A percentile compares a stretch with the other conserved stretches of the same genome.
These are phyloP conservation scores for Nakazawaea ernobii DNA, from an alignment of 805 yeast genomes.

Conservation along the genomic window DNA sequence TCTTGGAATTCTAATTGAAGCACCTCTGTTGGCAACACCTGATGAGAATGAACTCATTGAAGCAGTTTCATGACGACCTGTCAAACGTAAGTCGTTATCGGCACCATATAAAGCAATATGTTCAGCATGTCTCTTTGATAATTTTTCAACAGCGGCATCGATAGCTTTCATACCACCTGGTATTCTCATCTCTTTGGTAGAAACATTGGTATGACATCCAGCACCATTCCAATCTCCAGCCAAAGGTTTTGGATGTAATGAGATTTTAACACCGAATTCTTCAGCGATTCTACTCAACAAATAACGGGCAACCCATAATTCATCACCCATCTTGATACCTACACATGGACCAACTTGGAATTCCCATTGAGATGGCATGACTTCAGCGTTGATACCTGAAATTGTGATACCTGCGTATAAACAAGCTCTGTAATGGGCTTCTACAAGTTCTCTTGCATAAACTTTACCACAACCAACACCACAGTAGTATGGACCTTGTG, in stretches of 20 bases:
- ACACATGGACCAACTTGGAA: slow-evolving; percentile 98
- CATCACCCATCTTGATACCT: slow-evolving; percentile 96
- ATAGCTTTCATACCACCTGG: slow-evolving; percentile 96
- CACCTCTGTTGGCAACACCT: slow-evolving; percentile 99
- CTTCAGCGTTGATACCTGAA: slow-evolving; percentile 98
- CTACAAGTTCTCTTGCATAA: slow-evolving; percentile 95
- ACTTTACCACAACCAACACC: slow-evolving; percentile 99
- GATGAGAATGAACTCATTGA: slow-evolving; percentile 84
- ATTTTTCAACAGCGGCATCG: slow-evolving; percentile 87
- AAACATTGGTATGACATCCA: slow-evolving; percentile 99
- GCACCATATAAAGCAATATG: slow-evolving; percentile 93
- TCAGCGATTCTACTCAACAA: slow-evolving; percentile 92
- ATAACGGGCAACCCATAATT: slow-evolving; percentile 94
- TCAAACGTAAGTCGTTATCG: slow-evolving; percentile 91
- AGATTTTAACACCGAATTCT: slow-evolving; percentile 97
- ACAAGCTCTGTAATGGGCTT: slow-evolving; percentile 99
- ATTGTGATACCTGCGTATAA: slow-evolving; percentile 84
- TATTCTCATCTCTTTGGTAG: slow-evolving; percentile 84
- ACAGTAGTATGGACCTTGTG: slow-evolving; percentile 99
- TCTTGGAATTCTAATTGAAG: slow-evolving; percentile 97
- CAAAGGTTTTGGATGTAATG: slow-evolving; percentile 98
- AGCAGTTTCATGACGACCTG: slow-evolving; percentile 99
- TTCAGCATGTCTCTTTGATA: slow-evolving; percentile 94
- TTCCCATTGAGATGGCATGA: slow-evolving; percentile 99
- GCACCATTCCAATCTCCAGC: slow-evolving; percentile 99